Evolutionary conservation across 495 filamentous ascomycete species (phyloP), one percentile per base, ranked within the genome.

Genomic region (Aspergillus panamensis): DNA sequence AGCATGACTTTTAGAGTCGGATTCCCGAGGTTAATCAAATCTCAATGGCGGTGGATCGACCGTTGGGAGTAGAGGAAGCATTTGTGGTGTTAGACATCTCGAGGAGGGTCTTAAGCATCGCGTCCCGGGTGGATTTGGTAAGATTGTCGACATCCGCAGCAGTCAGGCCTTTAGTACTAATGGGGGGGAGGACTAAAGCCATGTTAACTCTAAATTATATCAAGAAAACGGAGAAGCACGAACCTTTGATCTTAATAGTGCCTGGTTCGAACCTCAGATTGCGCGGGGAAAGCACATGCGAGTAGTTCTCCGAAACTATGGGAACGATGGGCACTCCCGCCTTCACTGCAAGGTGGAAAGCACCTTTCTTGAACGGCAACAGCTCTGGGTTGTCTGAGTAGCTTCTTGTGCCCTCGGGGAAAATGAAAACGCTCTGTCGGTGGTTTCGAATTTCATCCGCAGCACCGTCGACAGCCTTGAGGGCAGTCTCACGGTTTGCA

Each of bases 351-450:
- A 98, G 77, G 70, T 97, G 94, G 74, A 97, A 99, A 37, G 94
- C 94, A 57, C 94, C 94, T 77, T 97, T 97, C 77, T 99, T 98
- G 77, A 97, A 99, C 7, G 89, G 85, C 53, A 97, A 75, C 65
- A 99, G 73, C 50, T 80, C 84, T 6, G 94, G 87, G 48, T 90
- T 84, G 62, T 86, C 82, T 48, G 87, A 82, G 77, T 99, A 96
- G 62, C 89, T 93, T 49, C 94, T 80, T 6, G 94, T 99, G 13
- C 94, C 94, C 75, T 98, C 94, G 37, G 89, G 87, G 70, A 94
- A 94, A 69, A 97, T 96, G 72, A 88, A 96, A 33, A 97, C 92
- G 69, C 84, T 91, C 78, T 97, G 93, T 58, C 81, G 80, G 62
- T 87, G 76, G 48, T 67, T 75, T 50, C 78, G 82, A 74, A 99